These are phyloP conservation scores for Excoecaria cochinchinensis DNA, from an alignment of 345 rosid species.

Conservation along the genomic window DNA sequence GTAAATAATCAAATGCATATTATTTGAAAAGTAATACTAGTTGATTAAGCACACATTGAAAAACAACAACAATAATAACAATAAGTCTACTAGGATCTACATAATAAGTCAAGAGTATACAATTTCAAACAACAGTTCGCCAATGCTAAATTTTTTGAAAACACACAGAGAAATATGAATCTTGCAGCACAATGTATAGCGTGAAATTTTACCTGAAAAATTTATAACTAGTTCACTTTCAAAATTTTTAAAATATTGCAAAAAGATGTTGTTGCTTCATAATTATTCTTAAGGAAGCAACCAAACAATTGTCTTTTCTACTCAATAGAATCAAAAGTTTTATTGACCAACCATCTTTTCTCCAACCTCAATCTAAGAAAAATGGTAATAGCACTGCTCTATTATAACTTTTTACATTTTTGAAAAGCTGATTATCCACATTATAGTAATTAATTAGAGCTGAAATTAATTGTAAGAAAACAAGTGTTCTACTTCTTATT, in stretches of 20 bases:
- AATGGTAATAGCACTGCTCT: not conserved
- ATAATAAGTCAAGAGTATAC: not conserved
- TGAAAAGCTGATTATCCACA: not conserved
- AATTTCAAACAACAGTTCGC: not conserved
- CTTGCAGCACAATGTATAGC: not conserved
- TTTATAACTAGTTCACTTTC: not conserved
- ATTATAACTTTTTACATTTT: not conserved
- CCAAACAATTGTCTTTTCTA: not conserved
- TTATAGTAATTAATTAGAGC: not conserved
- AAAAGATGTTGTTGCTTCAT: not conserved
- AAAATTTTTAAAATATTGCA: not conserved
- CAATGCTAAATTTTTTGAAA: not conserved
- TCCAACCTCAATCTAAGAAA: too few relatives aligned
- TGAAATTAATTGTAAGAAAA: too few relatives aligned
- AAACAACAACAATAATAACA: not conserved
- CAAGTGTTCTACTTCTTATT: too few relatives aligned
- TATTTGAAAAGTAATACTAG: too few relatives aligned
- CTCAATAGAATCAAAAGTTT: not conserved
- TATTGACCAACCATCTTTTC: not conserved
- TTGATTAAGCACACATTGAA: too few relatives aligned
- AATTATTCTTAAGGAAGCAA: not conserved
- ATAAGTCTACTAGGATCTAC: not conserved
- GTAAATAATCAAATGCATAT: too few relatives aligned
- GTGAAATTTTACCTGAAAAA: not conserved
- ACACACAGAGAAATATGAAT: not conserved